Evolutionary conservation across 2,329 filamentous ascomycete genomes (phyloP).

Genomic region (Hypoxylon sp.): DNA sequence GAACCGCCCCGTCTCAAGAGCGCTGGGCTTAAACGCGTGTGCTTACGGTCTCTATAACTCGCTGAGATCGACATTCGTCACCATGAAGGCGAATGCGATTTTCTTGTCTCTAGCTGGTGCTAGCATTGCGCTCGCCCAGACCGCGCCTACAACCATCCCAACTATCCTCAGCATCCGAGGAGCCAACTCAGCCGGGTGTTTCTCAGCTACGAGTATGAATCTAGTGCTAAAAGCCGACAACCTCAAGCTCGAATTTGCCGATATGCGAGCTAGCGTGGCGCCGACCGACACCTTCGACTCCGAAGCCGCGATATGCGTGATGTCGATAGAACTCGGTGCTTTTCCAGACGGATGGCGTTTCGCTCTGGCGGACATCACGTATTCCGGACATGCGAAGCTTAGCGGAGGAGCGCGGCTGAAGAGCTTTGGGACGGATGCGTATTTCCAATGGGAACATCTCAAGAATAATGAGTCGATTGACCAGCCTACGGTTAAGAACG

Average conservation of each 20-base stretch:
- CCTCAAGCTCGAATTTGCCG: conserved; percentile 35
- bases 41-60: background rate
- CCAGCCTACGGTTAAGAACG: conserved; percentile 33
- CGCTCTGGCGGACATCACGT: conserved; percentile 34
- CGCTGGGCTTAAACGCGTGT: background rate
- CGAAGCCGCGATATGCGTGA: conserved; percentile 40
- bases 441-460: conserved; percentile 43
- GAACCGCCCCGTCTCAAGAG: background rate
- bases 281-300: conserved; percentile 36
- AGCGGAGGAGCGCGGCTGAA: conserved; percentile 31
- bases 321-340: conserved; percentile 37
- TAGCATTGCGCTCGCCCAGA: conserved; percentile 24
- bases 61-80: background rate
- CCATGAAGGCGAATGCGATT: conserved; percentile 21
- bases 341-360: conserved; percentile 40
- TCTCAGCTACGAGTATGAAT: conserved; percentile 36
- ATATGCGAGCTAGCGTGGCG: conserved; percentile 38
- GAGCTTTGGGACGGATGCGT: conserved; percentile 35
- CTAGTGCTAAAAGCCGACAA: conserved; percentile 14
- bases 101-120: conserved; percentile 12
- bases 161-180: conserved; percentile 40
- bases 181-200: conserved; percentile 38
- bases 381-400: conserved; percentile 35
- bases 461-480: conserved; percentile 30
- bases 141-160: conserved; percentile 29